Base-by-base conservation (phyloP, 2,329 filamentous ascomycete species). In the Verticillium dahliae region DNA sequence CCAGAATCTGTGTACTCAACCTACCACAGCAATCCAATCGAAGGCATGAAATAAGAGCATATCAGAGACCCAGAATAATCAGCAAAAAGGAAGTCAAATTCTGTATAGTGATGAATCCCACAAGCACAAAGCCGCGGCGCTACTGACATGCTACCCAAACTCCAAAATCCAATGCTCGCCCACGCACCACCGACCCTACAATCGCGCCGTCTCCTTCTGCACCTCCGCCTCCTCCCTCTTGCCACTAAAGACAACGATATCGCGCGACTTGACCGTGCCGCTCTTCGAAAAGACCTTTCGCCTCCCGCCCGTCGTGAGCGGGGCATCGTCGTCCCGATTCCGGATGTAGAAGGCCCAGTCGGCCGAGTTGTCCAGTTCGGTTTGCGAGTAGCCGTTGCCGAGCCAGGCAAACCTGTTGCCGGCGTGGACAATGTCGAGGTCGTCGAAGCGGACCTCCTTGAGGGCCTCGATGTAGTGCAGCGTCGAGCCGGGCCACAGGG, bases 391-490 rank as follows among this genome's bases (percentile, higher is more conserved):
- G 2, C 79, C 78, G 67, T 78, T 78, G 2, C 76, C 77, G 33
- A 80, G 59, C 71, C 72, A 79, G 0, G 70, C 64, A 60, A 79
- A 75, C 3, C 71, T 61, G 65, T 78, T 78, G 13, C 72, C 72
- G 2, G 67, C 65, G 57, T 75, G 74, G 52, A 62, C 73, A 31
- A 81, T 67, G 6, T 81, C 75, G 68, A 76, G 78, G 65, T 83
- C 81, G 39, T 83, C 80, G 45, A 73, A 69, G 0, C 80, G 71
- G 1, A 78, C 68, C 56, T 81, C 75, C 61, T 72, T 72, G 55
- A 83, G 65, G 6, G 76, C 75, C 65, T 83, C 78, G 56, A 82
- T 76, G 63, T 79, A 81, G 67, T 83, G 80, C n/a, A 83, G 69
- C 6, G 78, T 77, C 15, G 71, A 75, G 1, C 65, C 67, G 6